phyloP scores from a whole-genome alignment of 1,139 yeast species.

The Geotrichum bryndzae region DNA sequence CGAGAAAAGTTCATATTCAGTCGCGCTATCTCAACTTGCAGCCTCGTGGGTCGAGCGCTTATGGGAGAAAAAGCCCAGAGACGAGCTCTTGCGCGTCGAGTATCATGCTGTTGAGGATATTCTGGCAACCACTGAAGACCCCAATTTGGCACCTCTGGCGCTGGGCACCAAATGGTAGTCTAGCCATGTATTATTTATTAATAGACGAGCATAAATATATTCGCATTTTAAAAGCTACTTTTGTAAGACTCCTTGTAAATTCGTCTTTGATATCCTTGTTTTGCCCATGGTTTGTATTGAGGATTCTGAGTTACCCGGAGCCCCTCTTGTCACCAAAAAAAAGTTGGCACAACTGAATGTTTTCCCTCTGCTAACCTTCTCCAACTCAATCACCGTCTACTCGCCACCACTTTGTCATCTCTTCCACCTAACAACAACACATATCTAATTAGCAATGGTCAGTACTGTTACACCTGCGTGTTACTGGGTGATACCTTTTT shows the following conservation, averaged over 20 bases:
- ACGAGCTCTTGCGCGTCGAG: conserved; percentile 12
- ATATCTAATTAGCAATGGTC: background rate
- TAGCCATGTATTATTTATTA: background rate
- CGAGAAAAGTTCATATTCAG: background rate
- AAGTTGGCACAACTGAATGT: background rate
- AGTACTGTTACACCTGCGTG: background rate
- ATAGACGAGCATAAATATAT: background rate
- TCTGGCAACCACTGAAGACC: conserved; percentile 3
- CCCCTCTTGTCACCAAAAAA: background rate
- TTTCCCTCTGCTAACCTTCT: background rate
- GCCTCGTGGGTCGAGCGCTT: conserved; percentile 9
- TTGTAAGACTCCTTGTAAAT: background rate
- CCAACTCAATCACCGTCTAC: background rate
- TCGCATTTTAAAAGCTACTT: background rate
- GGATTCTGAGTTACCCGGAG: background rate
- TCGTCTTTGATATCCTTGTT: background rate
- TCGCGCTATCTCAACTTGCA: conserved; percentile 4
- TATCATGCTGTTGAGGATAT: conserved; percentile 15
- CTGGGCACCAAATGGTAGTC: conserved; percentile 17
- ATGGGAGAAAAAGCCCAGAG: conserved; percentile 4
- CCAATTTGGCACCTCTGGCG: conserved; percentile 10
- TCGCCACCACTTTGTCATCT: background rate
- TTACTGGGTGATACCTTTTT: background rate
- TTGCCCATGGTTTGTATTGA: background rate
- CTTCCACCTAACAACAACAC: background rate